These are phyloP conservation scores for Pyricularia sp. DNA, from an alignment of 2,329 filamentous ascomycete genomes.

Conservation along the genomic window DNA sequence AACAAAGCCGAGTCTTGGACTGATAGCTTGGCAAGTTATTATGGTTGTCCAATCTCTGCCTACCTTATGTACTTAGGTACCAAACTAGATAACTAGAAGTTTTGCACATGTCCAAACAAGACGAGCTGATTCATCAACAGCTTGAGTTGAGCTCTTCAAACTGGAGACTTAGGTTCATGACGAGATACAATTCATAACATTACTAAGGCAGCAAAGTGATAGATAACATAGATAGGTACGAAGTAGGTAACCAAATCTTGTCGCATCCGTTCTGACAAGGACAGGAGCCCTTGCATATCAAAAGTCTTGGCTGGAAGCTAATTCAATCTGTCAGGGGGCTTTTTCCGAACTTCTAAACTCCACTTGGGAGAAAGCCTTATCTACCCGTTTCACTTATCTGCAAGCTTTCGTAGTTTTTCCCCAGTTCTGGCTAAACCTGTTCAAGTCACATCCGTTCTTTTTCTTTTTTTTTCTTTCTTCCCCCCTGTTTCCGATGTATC, in stretches of 20 bases:
- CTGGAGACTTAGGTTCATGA: not conserved
- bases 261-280: not conserved
- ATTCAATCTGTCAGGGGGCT: not conserved
- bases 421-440: not conserved
- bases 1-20: too few species aligned
- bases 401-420: not conserved
- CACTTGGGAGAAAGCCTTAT: not conserved
- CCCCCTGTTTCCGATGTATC: too few species aligned
- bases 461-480: not conserved
- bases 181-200: not conserved
- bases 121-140: not conserved
- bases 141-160: not conserved
- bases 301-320: not conserved
- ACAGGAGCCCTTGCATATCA: not conserved
- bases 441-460: not conserved
- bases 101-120: not conserved
- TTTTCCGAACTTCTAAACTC: not conserved
- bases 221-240: too few species aligned
- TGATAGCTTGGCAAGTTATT: too few species aligned
- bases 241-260: not conserved
- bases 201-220: not conserved
- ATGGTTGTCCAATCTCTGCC: too few species aligned
- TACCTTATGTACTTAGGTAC: too few species aligned
- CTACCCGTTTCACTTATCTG: not conserved
- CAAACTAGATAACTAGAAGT: too few species aligned